Evolutionary conservation across 768 basidiomycete genomes (phyloP).

Genomic region (Lactifluus piperatus): DNA sequence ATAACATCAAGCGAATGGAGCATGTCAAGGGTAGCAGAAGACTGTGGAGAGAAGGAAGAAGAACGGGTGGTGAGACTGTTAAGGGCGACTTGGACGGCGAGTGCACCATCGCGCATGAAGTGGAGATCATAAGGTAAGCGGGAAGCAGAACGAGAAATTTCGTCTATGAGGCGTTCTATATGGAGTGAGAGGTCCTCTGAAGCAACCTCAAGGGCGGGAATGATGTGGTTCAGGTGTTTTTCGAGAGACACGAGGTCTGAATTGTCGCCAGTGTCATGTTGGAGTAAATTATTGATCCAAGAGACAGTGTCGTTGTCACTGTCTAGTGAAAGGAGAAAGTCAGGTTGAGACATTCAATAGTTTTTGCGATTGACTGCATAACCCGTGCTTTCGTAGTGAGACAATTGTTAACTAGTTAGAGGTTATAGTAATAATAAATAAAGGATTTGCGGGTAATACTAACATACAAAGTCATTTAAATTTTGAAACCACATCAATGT

Average conservation of each 20-base stretch:
- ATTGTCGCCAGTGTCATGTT: background rate
- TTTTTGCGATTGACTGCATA: background rate
- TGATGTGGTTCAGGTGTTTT: slow-evolving; percentile 62
- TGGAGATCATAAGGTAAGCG: slow-evolving; percentile 92
- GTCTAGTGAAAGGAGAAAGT: slow-evolving; percentile 21
- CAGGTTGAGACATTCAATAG: background rate
- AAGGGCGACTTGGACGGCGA: slow-evolving; percentile 62
- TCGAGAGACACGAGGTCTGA: slow-evolving; percentile 44
- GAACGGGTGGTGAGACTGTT: slow-evolving; percentile 51
- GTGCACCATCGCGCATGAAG: slow-evolving; percentile 90
- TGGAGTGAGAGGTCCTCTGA: slow-evolving; percentile 81
- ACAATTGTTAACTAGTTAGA: no score
- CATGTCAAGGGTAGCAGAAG: slow-evolving; percentile 59
- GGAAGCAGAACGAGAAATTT: slow-evolving; percentile 86
- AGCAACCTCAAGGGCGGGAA: slow-evolving; percentile 76
- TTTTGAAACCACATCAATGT: no score
- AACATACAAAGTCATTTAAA: no score
- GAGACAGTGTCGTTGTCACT: slow-evolving; percentile 23
- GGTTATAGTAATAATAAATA: no score
- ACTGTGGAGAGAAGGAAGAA: slow-evolving; percentile 45
- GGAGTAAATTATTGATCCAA: slow-evolving; percentile 28
- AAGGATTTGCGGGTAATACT: no score
- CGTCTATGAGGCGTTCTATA: slow-evolving; percentile 84
- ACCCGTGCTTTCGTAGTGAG: background rate
- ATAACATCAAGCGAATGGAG: slow-evolving; percentile 77